These are phyloP conservation scores for Drechslerella stenobrocha DNA, from an alignment of 2,329 filamentous ascomycete species.

Conservation along the genomic window DNA sequence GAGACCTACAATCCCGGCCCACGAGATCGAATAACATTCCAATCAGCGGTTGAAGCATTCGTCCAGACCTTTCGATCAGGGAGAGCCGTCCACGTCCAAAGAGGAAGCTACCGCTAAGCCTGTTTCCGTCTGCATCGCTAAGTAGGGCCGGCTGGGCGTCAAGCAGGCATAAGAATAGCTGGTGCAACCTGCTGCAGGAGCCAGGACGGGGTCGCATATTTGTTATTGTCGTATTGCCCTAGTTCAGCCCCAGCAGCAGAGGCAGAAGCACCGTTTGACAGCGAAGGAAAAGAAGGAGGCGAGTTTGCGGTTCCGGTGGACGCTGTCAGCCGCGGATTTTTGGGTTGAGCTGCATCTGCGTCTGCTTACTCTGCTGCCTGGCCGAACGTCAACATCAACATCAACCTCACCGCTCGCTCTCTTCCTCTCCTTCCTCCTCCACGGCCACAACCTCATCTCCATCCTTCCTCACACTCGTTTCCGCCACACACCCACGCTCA, in stretches of 20 bases:
- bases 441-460: not conserved
- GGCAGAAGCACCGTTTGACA: not conserved
- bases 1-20: too few relatives aligned
- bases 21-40: too few relatives aligned
- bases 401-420: slow-evolving; percentile 2
- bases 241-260: not conserved
- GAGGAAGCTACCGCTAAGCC: slow-evolving; percentile 5
- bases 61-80: not conserved
- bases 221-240: too few relatives aligned
- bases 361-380: not conserved
- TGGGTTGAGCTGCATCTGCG: not conserved
- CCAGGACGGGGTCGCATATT: not conserved
- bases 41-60: not conserved
- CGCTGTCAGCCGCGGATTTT: slow-evolving; percentile 8
- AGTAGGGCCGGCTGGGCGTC: slow-evolving; percentile 7
- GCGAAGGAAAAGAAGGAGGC: slow-evolving; percentile 4
- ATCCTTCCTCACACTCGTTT: slow-evolving; percentile 1
- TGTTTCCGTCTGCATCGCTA: slow-evolving; percentile 6
- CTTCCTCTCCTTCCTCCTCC: not conserved
- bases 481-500: not conserved
- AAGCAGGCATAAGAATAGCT: not conserved
- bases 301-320: not conserved
- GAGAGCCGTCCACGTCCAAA: slow-evolving; percentile 1
- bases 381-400: not conserved
- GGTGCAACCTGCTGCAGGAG: not conserved